Base-by-base conservation (phyloP, 129 eudicot species). In the Sambucus nigra region DNA sequence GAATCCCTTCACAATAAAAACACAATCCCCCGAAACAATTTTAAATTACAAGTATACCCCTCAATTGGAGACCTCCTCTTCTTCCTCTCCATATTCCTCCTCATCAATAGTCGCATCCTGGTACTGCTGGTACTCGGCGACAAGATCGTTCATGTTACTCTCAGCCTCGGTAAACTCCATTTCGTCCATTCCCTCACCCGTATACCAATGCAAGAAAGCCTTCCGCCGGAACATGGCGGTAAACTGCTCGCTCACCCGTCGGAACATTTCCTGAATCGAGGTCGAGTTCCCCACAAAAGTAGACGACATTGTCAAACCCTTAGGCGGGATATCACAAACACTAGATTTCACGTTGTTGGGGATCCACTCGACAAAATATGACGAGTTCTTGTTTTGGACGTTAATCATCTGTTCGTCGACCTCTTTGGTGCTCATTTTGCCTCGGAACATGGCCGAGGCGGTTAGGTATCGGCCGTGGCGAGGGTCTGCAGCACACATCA, bases 401-500 rank as follows among this genome's bases (percentile, higher is more conserved):
- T 71, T 71, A 11, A 71, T 71, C 76, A 71, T 71, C 52, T 71
- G 76, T 25, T 71, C 76, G 44, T 71, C 76, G 1, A 71, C 76
- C 33, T 71, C 76, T 71, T 71, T 71, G 0, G 76, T 71, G 55
- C 76, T 71, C 76, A 71, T 71, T 47, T 71, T 71, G 41, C 76
- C 76, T 11, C 76, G 76, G 64, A 71, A 71, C 76, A 71, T 71
- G 38, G 76, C 76, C 13, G 76, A 71, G 38, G 76, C 76, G 7
- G 76, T 71, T 29, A 71, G 26, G 61, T 71, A 71, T 45, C 76
- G 76, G 12, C 76, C 76, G 22, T 71, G 70, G 14, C 76, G 65
- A 19, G 76, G 76, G 71, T 71, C 76, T 0, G 76, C 76, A 4
- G 76, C 76, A 18, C 76, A 71, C 76, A 71, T 71, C 76, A 71